Percentiles rank a stretch among this genome's conserved stretches.
Evolutionary conservation across 1,284 basidiomycete genomes (phyloP).

Genomic region (Heimioporus retisporus): DNA sequence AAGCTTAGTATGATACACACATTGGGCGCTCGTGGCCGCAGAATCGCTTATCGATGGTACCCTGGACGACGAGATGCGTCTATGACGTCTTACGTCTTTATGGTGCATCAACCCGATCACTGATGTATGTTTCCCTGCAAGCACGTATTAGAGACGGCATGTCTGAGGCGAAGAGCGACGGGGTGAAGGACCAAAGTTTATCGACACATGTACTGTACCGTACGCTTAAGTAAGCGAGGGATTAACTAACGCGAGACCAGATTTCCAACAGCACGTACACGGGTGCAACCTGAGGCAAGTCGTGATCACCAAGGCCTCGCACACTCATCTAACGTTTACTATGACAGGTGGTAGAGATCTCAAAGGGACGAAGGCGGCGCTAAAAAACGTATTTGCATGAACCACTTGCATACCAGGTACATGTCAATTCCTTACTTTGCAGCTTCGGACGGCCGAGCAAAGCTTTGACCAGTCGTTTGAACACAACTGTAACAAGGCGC

Average conservation of each 20-base stretch:
- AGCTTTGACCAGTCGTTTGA: constrained; percentile 84
- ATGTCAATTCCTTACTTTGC: constrained; percentile 7
- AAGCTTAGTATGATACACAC: too few species aligned
- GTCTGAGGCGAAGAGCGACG: too few species aligned
- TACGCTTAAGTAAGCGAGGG: too few species aligned
- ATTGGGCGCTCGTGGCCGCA: too few species aligned
- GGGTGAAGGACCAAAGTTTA: too few species aligned
- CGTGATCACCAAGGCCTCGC: background rate
- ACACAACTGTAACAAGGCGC: constrained; percentile 71
- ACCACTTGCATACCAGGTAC: background rate
- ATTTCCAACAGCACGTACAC: too few species aligned
- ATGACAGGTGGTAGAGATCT: constrained; percentile 81
- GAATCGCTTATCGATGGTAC: too few species aligned
- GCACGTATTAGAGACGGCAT: too few species aligned
- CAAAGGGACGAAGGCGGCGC: constrained; percentile 78
- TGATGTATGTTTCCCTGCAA: constrained; percentile 38
- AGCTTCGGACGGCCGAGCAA: constrained; percentile 89
- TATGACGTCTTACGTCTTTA: too few species aligned
- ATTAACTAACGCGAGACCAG: too few species aligned
- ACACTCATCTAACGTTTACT: background rate
- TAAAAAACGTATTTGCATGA: constrained; percentile 72
- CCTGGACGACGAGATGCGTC: too few species aligned
- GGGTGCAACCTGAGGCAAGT: constrained; percentile 73
- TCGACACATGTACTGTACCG: too few species aligned
- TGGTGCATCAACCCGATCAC: background rate